A percentile compares a stretch with the other conserved stretches of the same genome.
These are phyloP conservation scores for Sphagnum fallax DNA, from an alignment of 228 moss, liverwort and hornwort genomes.

Conservation along the genomic window DNA sequence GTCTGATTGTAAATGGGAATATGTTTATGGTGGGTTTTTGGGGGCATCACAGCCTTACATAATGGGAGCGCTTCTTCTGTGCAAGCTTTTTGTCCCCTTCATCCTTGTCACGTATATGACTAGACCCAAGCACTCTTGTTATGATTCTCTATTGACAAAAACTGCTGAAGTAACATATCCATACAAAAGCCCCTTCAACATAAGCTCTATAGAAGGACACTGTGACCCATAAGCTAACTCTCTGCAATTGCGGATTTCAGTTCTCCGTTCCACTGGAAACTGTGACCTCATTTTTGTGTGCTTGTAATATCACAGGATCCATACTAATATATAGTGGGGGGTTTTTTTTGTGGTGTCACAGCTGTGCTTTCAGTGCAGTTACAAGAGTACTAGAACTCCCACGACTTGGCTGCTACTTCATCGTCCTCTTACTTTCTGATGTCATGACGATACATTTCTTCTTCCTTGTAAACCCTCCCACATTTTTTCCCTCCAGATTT, in stretches of 20 bases:
- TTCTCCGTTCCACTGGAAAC: too few species aligned
- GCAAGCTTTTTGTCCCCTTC: conserved; percentile 91
- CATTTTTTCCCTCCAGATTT: not conserved
- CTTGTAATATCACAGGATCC: too few species aligned
- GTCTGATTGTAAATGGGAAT: too few species aligned
- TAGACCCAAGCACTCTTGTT: not conserved
- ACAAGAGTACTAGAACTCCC: conserved; percentile 80
- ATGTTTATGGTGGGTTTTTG: too few species aligned
- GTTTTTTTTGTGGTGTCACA: conserved; percentile 11
- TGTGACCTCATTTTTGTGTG: too few species aligned
- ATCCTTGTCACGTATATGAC: conserved; percentile 89
- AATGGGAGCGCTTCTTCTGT: conserved; percentile 89
- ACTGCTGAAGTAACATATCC: too few species aligned
- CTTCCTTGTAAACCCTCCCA: conserved; percentile 66
- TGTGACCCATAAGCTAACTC: too few species aligned
- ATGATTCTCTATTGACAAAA: not conserved
- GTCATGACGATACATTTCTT: conserved; percentile 99
- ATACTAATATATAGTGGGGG: too few species aligned
- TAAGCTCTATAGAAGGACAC: too few species aligned
- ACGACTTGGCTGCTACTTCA: conserved; percentile 90
- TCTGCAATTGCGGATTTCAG: too few species aligned
- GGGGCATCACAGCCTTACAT: conserved; percentile 62
- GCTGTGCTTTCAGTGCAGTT: conserved; percentile 87
- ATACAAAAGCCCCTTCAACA: too few species aligned
- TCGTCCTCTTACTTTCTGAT: conserved; percentile 86